Evolutionary conservation across 805 yeast genomes (phyloP), one percentile per base, ranked within the genome.

Genomic region (Sporopachydermia lactativora): DNA sequence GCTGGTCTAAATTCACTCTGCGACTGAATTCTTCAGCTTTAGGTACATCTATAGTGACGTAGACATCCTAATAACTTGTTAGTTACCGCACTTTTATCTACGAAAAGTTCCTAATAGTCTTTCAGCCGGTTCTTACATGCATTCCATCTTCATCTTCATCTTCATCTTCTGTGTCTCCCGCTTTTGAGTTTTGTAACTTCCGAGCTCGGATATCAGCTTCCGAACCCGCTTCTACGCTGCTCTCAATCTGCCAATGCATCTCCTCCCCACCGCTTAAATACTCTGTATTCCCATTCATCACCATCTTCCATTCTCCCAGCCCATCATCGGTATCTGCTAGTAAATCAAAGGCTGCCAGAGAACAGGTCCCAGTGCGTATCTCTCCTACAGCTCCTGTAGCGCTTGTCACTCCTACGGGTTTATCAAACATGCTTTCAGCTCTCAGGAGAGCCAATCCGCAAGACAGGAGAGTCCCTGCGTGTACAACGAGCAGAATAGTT

Each of bases 381-480:
- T 65, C 60, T 5, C 66, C 62, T 2, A 60, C 61, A 17, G 66
- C 74, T 19, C 62, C 67, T 18, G 60, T 62, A 18, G 40, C 34
- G n/a, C 31, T 24, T 8, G n/a, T 24, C 31, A 24, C 31, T 24
- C 31, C 31, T n/a, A 8, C n/a, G n/a, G 31, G 31, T 17, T 66
- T 59, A 18, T 75, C 82, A 36, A 71, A 66, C 15, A 73, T 73
- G 35, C 64, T 62, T 0, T 53, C 40, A 42, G 68, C 70, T 0
- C 75, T 75, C 51, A 81, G 52, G 13, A 89, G 62, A 1, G 81
- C 70, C 74, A 84, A 73, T 3, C 96, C 96, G 14, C 89, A 61
- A 0, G 94, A 88, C 45, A 86, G 84, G 56, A 85, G 84, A 3
- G 94, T 71, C 3, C 97, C 96, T 1, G 97, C 98, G 60, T 92